Evolutionary conservation across 2,329 filamentous ascomycete species (phyloP).

Genomic region (Phyllosticta citribraziliensis): DNA sequence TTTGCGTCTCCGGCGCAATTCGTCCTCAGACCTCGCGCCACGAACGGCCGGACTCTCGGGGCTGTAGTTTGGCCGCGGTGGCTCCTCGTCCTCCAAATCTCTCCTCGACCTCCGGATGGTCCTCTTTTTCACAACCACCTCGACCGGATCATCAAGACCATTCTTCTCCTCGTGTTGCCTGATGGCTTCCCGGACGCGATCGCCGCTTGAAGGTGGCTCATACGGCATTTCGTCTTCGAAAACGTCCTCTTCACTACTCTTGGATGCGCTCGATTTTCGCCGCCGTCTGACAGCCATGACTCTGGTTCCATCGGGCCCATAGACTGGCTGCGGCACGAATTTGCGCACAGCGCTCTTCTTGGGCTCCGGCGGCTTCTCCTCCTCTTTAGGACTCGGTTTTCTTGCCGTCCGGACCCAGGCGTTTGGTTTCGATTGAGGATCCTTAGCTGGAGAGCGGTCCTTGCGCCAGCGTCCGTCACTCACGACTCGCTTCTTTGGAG

Average conservation of each 20-base stretch:
- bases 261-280: slow-evolving; percentile 1
- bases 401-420: slow-evolving; percentile 29
- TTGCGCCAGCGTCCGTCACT: slow-evolving; percentile 83
- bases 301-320: slow-evolving; percentile 3
- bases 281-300: slow-evolving; percentile 6
- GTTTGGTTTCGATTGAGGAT: slow-evolving; percentile 23
- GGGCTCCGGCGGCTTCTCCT: slow-evolving; percentile 4
- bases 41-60: background rate
- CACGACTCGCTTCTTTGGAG: slow-evolving; percentile 83
- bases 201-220: slow-evolving; percentile 1
- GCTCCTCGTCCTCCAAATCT: background rate
- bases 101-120: slow-evolving; percentile 7
- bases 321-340: slow-evolving; percentile 4
- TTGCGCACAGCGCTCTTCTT: slow-evolving; percentile 7
- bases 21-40: slow-evolving; percentile 5
- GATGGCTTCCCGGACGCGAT: slow-evolving; percentile 1
- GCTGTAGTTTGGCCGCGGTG: background rate
- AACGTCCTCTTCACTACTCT: slow-evolving; percentile 7
- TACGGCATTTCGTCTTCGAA: background rate
- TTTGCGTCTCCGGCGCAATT: slow-evolving; percentile 19
- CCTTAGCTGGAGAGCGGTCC: slow-evolving; percentile 36
- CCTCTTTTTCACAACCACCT: slow-evolving; percentile 4
- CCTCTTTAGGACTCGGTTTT: slow-evolving; percentile 8
- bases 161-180: background rate
- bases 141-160: background rate